Evolutionary conservation across 805 yeast species (phyloP).

Genomic region (Nakazawaea ernobii): DNA sequence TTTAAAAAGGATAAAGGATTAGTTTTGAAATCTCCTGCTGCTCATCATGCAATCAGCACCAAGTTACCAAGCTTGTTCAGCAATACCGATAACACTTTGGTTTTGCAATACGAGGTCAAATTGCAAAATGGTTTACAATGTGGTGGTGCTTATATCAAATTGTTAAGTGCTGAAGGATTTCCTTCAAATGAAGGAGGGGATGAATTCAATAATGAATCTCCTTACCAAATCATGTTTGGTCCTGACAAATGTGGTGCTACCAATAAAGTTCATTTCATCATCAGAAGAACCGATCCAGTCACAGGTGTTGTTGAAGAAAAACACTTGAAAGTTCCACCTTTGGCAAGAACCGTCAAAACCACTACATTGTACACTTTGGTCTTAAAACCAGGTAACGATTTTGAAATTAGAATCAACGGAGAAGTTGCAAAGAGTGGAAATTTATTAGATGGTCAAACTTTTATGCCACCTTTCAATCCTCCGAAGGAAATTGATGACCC

Average conservation of each 20-base stretch:
- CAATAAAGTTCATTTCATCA: constrained; percentile 74
- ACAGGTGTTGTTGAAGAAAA: constrained; percentile 62
- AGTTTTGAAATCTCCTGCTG: constrained; percentile 69
- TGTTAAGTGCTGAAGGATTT: constrained; percentile 42
- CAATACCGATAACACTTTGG: constrained; percentile 61
- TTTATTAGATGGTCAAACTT: constrained; percentile 45
- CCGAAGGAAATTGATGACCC: constrained; percentile 57
- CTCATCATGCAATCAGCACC: constrained; percentile 77
- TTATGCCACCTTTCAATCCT: constrained; percentile 64
- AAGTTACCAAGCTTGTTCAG: constrained; percentile 51
- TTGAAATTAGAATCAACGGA: constrained; percentile 82
- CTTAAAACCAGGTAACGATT: constrained; percentile 57
- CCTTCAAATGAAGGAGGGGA: constrained; percentile 29
- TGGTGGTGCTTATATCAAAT: constrained; percentile 87
- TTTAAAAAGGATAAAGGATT: constrained; percentile 66
- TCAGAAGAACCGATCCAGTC: constrained; percentile 50
- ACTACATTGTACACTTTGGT: constrained; percentile 74
- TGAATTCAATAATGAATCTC: constrained; percentile 59
- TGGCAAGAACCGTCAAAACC: constrained; percentile 51
- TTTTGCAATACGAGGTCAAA: constrained; percentile 86
- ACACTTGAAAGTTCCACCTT: constrained; percentile 62
- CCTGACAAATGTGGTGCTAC: constrained; percentile 86
- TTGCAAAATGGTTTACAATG: constrained; percentile 73
- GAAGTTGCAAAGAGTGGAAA: constrained; percentile 66
- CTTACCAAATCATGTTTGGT: constrained; percentile 88